Conservation (phyloP, 495 filamentous ascomycete species). For the Aspergillus funiculosus region DNA sequence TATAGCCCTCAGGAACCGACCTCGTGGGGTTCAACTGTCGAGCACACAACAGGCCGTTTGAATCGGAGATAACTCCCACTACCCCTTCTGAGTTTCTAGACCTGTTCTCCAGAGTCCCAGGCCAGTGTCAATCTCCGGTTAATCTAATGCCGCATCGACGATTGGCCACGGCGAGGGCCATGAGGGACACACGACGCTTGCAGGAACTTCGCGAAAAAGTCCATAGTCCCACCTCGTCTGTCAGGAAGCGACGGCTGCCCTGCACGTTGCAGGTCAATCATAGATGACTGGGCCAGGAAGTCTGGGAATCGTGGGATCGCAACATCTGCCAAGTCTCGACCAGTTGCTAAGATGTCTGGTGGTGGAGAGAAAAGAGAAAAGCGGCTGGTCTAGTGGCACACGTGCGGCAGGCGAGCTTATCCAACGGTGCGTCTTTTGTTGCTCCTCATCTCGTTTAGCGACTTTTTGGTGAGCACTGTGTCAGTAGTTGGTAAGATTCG, state of each 20-base stretch:
- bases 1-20: neutral
- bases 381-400: neutral
- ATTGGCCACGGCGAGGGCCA: conserved; percentile 6
- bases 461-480: neutral
- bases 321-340: too few species aligned
- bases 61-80: too few species aligned
- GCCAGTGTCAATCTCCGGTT: neutral
- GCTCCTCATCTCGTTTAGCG: neutral
- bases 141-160: conserved; percentile 1
- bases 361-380: neutral
- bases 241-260: neutral
- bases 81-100: too few species aligned
- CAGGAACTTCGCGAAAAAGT: neutral
- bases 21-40: too few species aligned
- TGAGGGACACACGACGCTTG: neutral
- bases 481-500: too few species aligned
- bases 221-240: conserved; percentile 4
- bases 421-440: neutral
- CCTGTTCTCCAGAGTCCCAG: too few species aligned
- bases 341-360: too few species aligned
- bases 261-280: conserved; percentile 17
- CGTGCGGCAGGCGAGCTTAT: neutral
- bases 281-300: conserved; percentile 11
- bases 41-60: too few species aligned
- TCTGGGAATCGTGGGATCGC: too few species aligned